These are phyloP conservation scores for Tubosaeta sp. DNA, from an alignment of 768 basidiomycete species.

Conservation along the genomic window DNA sequence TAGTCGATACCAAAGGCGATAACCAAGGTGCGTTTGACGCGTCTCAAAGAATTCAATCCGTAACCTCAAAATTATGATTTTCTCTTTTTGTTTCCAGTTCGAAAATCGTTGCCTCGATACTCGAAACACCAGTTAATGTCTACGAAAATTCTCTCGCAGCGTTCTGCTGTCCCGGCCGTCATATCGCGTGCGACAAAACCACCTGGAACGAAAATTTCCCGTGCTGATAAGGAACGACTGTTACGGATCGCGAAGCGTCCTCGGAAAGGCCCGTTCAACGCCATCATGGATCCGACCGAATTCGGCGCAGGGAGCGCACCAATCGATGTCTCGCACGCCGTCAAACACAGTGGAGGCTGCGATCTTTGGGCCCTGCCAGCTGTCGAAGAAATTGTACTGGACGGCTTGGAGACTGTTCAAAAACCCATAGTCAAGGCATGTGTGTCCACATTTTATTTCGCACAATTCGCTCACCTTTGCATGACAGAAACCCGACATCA, in stretches of 20 bases:
- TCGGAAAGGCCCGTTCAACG: slow-evolving; percentile 69
- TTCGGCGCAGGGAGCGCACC: slow-evolving; percentile 61
- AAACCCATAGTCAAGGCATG: slow-evolving; percentile 52
- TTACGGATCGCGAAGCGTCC: slow-evolving; percentile 72
- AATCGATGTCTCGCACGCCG: slow-evolving; percentile 64
- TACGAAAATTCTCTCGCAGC: slow-evolving; percentile 74
- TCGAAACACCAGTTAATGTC: slow-evolving; percentile 57
- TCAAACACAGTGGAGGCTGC: slow-evolving; percentile 61
- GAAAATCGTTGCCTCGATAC: slow-evolving; percentile 53
- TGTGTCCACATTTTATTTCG: background rate
- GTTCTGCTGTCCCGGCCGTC: slow-evolving; percentile 86
- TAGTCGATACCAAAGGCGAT: slow-evolving; percentile 77
- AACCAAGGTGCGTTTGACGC: slow-evolving; percentile 47
- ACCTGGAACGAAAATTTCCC: slow-evolving; percentile 39
- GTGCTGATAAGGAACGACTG: slow-evolving; percentile 72
- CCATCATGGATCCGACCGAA: slow-evolving; percentile 63
- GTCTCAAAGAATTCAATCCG: background rate
- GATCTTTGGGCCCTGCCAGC: slow-evolving; percentile 52
- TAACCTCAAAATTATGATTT: background rate
- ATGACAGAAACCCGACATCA: slow-evolving; percentile 45
- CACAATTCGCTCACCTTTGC: background rate
- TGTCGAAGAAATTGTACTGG: slow-evolving; percentile 35
- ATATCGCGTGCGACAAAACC: slow-evolving; percentile 44
- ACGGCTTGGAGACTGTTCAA: slow-evolving; percentile 37
- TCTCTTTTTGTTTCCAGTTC: slow-evolving; percentile 40